These are phyloP conservation scores for Xylariaceae sp. DNA, from an alignment of 2,329 filamentous ascomycete genomes.

Conservation along the genomic window DNA sequence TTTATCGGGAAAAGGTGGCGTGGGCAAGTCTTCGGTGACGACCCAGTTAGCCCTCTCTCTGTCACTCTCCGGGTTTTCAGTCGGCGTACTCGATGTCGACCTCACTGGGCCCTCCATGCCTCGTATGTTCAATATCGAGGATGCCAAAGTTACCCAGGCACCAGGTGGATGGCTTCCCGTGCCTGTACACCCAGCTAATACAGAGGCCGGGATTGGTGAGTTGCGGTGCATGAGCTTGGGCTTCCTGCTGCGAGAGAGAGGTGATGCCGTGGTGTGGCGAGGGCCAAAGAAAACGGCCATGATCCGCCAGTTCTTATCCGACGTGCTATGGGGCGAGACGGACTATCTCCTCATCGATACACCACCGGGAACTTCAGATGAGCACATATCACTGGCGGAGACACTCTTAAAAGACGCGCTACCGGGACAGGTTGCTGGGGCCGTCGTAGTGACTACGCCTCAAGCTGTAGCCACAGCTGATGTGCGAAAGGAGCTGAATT, in stretches of 20 bases:
- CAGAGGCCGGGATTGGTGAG: constrained; percentile 50
- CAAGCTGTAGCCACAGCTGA: constrained; percentile 92
- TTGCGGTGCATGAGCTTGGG: constrained; percentile 88
- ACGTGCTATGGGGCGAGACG: constrained; percentile 82
- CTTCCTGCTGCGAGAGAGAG: constrained; percentile 77
- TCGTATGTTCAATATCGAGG: constrained; percentile 86
- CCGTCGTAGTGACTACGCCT: constrained; percentile 92
- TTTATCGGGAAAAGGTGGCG: constrained; percentile 94
- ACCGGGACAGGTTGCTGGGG: constrained; percentile 71
- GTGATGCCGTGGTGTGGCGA: constrained; percentile 94
- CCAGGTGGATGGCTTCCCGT: constrained; percentile 92
- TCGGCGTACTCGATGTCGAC: constrained; percentile 94
- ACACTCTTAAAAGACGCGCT: constrained; percentile 64
- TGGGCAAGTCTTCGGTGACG: constrained; percentile 97
- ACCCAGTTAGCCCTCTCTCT: constrained; percentile 91
- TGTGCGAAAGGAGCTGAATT: constrained; percentile 91
- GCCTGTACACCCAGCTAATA: constrained; percentile 64
- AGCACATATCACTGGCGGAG: constrained; percentile 93
- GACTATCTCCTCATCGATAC: constrained; percentile 95
- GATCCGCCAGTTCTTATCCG: constrained; percentile 92
- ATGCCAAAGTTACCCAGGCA: constrained; percentile 84
- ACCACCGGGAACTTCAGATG: constrained; percentile 91
- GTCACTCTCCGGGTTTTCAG: constrained; percentile 77
- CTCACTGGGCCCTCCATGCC: constrained; percentile 95
- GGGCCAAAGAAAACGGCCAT: constrained; percentile 99